Percentiles rank a stretch among this genome's conserved stretches.
These are phyloP conservation scores for Vickermania ingenoplastis DNA, from an alignment of 208 protist species.

Conservation along the genomic window DNA sequence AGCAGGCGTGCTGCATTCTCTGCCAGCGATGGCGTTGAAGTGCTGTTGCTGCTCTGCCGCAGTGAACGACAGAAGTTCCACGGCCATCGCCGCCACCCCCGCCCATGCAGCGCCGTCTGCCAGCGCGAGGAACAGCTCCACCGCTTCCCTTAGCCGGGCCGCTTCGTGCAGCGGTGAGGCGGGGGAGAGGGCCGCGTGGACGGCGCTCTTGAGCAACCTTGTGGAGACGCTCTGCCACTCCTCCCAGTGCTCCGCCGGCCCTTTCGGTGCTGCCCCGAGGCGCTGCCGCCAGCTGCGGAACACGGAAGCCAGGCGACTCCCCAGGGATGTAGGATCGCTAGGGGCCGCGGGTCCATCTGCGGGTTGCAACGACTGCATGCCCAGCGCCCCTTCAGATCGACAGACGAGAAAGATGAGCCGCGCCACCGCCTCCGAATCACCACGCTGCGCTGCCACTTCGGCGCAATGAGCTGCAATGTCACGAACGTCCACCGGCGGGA, in stretches of 20 bases:
- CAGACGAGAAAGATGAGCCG: conserved; percentile 65
- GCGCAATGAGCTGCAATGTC: conserved; percentile 38
- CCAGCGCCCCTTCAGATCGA: conserved; percentile 27
- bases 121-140: conserved; percentile 1
- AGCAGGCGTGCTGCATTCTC: neutral
- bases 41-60: neutral
- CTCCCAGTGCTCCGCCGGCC: neutral
- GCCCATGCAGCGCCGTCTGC: neutral
- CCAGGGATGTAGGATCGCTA: neutral
- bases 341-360: too few species aligned
- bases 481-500: conserved; percentile 8
- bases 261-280: neutral
- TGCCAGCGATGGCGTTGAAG: neutral
- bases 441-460: conserved; percentile 38
- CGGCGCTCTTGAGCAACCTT: conserved; percentile 41
- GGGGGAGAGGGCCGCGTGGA: conserved; percentile 24
- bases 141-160: neutral
- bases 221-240: neutral
- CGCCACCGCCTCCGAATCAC: conserved; percentile 49
- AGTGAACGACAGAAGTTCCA: conserved; percentile 3
- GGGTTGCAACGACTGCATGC: conserved; percentile 7
- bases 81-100: neutral
- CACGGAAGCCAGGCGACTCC: neutral
- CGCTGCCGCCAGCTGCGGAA: neutral
- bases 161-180: neutral